phyloP scores from a whole-genome alignment of 164 flowering plant species.

The Taxillus chinensis region DNA sequence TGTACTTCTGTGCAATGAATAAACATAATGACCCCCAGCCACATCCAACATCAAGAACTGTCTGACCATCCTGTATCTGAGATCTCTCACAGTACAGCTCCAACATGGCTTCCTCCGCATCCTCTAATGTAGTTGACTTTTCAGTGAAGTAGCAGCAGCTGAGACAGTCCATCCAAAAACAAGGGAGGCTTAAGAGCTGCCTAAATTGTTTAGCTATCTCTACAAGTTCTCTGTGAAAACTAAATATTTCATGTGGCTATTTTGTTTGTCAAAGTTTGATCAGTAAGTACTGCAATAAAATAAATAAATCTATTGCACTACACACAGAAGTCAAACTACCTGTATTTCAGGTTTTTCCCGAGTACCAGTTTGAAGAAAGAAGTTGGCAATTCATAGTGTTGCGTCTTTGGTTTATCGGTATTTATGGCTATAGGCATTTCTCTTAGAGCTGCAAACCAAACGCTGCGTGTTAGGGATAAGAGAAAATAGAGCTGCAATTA shows the following conservation, averaged over 20 bases:
- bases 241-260: too few relatives aligned
- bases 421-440: conserved; percentile 86
- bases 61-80: conserved; percentile 73
- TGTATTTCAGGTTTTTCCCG: conserved; percentile 79
- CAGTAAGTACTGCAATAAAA: too few relatives aligned
- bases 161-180: conserved; percentile 16
- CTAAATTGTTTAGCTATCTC: too few relatives aligned
- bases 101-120: conserved; percentile 88
- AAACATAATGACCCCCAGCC: conserved; percentile 91
- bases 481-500: too few relatives aligned
- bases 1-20: conserved; percentile 70
- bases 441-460: conserved; percentile 35
- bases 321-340: conserved; percentile 28
- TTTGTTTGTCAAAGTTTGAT: too few relatives aligned
- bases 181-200: neutral
- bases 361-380: conserved; percentile 86
- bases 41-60: conserved; percentile 92
- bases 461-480: too few relatives aligned
- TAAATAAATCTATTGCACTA: neutral
- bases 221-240: too few relatives aligned
- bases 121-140: conserved; percentile 57
- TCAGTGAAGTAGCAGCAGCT: conserved; percentile 79
- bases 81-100: conserved; percentile 83
- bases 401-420: conserved; percentile 63
- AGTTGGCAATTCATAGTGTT: conserved; percentile 86